phyloP scores from a whole-genome alignment of 306 rosid species.

The Citrullus colocynthis region DNA sequence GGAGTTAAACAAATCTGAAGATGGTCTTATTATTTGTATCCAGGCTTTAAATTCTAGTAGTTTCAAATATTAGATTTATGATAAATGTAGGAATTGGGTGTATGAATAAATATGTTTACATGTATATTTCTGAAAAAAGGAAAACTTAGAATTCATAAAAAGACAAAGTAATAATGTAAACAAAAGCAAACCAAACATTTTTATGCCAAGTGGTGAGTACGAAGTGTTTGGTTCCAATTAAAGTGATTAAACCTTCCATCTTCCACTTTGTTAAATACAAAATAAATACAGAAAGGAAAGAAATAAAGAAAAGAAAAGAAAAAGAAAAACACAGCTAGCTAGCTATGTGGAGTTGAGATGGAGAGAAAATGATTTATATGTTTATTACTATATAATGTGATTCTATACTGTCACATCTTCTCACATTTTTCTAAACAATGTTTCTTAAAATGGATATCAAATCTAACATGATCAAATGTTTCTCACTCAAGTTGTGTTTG shows the following conservation, averaged over 20 bases:
- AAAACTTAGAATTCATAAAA: neutral
- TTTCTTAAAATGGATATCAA: neutral
- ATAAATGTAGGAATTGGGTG: too few species aligned
- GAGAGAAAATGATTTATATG: neutral
- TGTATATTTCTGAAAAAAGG: neutral
- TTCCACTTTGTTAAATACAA: neutral
- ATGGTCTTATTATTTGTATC: too few species aligned
- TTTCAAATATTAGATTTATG: too few species aligned
- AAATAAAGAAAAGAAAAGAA: too few species aligned
- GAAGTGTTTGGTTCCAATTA: neutral
- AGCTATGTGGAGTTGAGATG: neutral
- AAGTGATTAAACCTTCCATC: slow-evolving; percentile 7
- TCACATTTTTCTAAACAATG: neutral
- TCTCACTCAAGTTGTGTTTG: neutral
- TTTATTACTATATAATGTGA: neutral
- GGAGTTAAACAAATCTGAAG: too few species aligned
- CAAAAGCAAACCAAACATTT: neutral
- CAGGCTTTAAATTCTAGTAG: too few species aligned
- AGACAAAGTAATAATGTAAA: neutral
- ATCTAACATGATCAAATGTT: neutral
- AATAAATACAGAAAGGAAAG: neutral
- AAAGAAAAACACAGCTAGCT: neutral
- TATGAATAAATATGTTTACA: too few species aligned
- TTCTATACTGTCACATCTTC: neutral
- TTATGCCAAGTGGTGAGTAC: neutral